Base-by-base conservation (phyloP, 768 basidiomycete genomes). In the Podaxis sp. region DNA sequence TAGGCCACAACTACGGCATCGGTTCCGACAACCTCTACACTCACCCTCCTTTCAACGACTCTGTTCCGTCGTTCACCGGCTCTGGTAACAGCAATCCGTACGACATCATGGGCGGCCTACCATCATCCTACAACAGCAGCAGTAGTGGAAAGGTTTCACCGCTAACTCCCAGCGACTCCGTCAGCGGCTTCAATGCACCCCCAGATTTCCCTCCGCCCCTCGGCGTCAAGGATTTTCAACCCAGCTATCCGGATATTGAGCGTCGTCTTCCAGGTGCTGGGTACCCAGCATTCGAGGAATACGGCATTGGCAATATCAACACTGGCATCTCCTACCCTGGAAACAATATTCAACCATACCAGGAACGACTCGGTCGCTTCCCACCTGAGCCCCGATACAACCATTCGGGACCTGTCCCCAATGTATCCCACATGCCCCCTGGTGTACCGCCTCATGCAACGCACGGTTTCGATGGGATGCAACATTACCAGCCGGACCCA, bases 111-210 rank as follows among this genome's bases (percentile, higher is more conserved):
- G 76, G 76, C 70, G 82, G 82, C 63, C 74, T 87, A 21, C 77
- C 85, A 1, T 86, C 86, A 2, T 87, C 85, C 14, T 84, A 86
- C 74, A 61, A 55, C 44, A 60, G 59, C 13, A 55, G 44, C 25
- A 81, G 79, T 75, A 86, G 84, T 61, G 89, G 88, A 63, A 91
- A 90, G 72, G 87, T 86, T 53, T 90, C 90, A 18, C 88, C 90
- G 0, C 77, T 90, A 47, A 88, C 88, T 11, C 88, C 89, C 36
- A 86, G 72, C 66, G 89, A 90, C 71, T 76, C 84, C 46, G 82
- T 85, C 62, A 73, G 76, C 60, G 77, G 77, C 52, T 76, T 90
- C 6, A 86, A 85, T 65, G 82, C 82, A 63, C 71, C 81, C 4
- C 74, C 82, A 14, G 77, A 71, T 5, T 88, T 86, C 67, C 76